These are phyloP conservation scores for Hanseniaspora pseudoguilliermondii DNA, from an alignment of 805 yeast species.

Conservation along the genomic window DNA sequence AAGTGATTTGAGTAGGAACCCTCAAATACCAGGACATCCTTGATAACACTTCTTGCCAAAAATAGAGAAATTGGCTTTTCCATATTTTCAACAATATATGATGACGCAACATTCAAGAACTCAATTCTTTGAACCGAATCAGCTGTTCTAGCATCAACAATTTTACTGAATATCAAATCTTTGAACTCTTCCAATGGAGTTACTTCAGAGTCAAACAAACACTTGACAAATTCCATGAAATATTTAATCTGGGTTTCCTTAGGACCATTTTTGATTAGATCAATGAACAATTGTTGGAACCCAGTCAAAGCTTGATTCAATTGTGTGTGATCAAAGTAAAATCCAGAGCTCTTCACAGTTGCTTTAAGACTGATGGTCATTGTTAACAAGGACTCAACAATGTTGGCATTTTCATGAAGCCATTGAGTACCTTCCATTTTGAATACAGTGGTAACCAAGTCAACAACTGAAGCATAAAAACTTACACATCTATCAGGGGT, in stretches of 20 bases:
- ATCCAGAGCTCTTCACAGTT: conserved; percentile 21
- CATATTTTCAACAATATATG: conserved; percentile 36
- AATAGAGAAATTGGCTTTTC: conserved; percentile 46
- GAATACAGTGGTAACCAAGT: conserved; percentile 44
- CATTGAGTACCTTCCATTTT: conserved; percentile 40
- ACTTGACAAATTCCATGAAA: conserved; percentile 35
- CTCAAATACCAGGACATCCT: conserved; percentile 53
- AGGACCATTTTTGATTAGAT: conserved; percentile 23
- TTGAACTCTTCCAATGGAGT: conserved; percentile 33
- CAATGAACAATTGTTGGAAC: conserved; percentile 40
- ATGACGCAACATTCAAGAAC: conserved; percentile 42
- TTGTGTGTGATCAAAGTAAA: conserved; percentile 43
- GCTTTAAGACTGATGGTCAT: conserved; percentile 21
- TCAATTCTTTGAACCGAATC: conserved; percentile 37
- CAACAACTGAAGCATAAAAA: conserved; percentile 57
- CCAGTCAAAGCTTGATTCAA: conserved; percentile 55
- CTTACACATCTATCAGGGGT: conserved; percentile 28
- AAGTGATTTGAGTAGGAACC: conserved; percentile 39
- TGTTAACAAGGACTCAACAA: conserved; percentile 21
- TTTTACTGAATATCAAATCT: conserved; percentile 42
- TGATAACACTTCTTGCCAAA: conserved; percentile 48
- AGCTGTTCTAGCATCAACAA: conserved; percentile 34
- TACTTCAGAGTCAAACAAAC: conserved; percentile 20
- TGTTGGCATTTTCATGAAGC: conserved; percentile 37
- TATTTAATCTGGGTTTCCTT: conserved; percentile 28